These are phyloP conservation scores for Cercospora sp. DNA, from an alignment of 2,329 filamentous ascomycete genomes.

Conservation along the genomic window DNA sequence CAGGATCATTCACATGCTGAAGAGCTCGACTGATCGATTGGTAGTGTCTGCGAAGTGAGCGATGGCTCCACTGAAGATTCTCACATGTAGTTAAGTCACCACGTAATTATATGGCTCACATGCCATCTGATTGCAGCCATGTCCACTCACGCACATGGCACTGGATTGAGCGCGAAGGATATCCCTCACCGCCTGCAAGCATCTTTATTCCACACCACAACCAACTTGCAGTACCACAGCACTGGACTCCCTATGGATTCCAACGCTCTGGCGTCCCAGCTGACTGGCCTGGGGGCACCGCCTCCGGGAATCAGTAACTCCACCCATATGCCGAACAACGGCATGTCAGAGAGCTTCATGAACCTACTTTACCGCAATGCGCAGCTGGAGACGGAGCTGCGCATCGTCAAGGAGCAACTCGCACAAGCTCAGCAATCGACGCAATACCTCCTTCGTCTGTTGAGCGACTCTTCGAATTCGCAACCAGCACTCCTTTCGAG, in stretches of 20 bases:
- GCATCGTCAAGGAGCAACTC: conserved; percentile 30
- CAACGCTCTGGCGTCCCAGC: neutral
- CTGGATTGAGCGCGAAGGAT: neutral
- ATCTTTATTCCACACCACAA: neutral
- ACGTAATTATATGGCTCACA: neutral
- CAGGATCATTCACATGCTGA: neutral
- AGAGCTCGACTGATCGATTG: neutral
- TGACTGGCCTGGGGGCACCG: neutral
- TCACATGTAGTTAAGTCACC: neutral
- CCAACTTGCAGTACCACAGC: neutral
- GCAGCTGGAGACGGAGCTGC: conserved; percentile 33
- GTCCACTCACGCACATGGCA: neutral
- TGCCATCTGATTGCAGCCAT: neutral
- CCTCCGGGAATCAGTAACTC: neutral
- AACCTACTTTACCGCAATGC: conserved; percentile 27
- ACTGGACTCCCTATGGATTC: neutral
- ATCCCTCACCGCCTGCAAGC: neutral
- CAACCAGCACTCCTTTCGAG: conserved; percentile 3
- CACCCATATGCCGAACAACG: neutral
- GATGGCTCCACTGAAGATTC: neutral
- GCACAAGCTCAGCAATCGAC: conserved; percentile 27
- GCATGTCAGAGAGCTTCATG: neutral
- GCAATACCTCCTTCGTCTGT: conserved; percentile 23
- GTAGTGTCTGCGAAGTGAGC: neutral
- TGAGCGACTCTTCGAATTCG: neutral